phyloP scores from a whole-genome alignment of 768 basidiomycete genomes.

The Tulasnella sp. region DNA sequence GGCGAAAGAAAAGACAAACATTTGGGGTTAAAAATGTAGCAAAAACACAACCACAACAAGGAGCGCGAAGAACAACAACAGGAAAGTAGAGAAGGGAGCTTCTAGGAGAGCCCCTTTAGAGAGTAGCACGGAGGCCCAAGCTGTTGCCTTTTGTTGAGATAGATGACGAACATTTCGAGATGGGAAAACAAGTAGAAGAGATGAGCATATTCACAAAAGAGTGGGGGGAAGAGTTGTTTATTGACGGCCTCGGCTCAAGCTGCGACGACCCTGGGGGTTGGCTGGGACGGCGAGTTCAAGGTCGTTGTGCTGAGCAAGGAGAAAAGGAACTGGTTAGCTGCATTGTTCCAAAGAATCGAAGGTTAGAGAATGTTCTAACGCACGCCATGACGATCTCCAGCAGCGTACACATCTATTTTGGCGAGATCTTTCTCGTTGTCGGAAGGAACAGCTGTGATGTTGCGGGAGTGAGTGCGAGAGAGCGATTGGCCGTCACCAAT shows the following conservation, averaged over 20 bases:
- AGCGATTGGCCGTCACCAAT: not conserved
- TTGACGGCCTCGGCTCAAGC: not conserved
- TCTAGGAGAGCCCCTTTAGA: not conserved
- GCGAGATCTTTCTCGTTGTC: not conserved
- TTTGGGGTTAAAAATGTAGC: too few species aligned
- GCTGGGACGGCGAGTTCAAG: not conserved
- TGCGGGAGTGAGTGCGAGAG: not conserved
- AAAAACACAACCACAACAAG: too few species aligned
- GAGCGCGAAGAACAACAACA: too few species aligned
- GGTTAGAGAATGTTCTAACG: not conserved
- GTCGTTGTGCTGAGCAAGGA: not conserved
- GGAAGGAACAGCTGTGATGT: not conserved
- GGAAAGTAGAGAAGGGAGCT: not conserved
- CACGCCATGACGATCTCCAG: constrained; percentile 14
- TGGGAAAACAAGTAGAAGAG: not conserved
- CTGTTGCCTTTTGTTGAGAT: not conserved
- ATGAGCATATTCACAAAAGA: not conserved
- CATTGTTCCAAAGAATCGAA: not conserved
- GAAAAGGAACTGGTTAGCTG: not conserved
- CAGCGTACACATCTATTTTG: not conserved
- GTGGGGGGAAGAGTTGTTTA: not conserved
- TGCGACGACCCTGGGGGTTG: not conserved
- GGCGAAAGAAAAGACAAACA: too few species aligned
- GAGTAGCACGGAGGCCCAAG: not conserved
- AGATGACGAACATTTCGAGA: not conserved